Base-by-base conservation (phyloP, 306 rosid species). In the Calophaca sinica region DNA sequence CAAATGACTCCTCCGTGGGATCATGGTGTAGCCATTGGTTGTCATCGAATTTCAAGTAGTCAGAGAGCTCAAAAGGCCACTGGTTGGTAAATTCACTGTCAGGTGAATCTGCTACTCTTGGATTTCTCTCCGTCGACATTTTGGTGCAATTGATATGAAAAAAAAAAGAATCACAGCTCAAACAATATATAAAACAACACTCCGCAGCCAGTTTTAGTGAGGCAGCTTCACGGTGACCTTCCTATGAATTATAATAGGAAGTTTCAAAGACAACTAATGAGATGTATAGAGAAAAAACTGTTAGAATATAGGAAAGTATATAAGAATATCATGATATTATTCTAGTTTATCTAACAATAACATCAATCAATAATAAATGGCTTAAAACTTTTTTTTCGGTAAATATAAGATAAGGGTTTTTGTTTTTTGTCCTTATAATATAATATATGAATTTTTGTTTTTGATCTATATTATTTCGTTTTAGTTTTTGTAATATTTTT, bases 161-260 rank as follows among this genome's bases (percentile, higher is more conserved):
- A 50, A 73, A 59, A 26, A 54, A 51, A 57, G 14, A 59, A 72
- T 67, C 59, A 68, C 15, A 11, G 50, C 38, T 9, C 33, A 69
- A 6, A 4, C 36, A 13, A 82, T 82, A 84, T 82, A 81, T 62
- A 77, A 61, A 57, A 61, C 51, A 14, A n/a, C 4, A 1, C 59
- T 10, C 32, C 54, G 78, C 45, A 54, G 77, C 41, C 42, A 2
- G 73, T 41, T 60, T 53, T 67, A 15, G 57, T 28, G 14, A 83
- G 88, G 91, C n/a, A 54, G 87, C 80, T 91, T 88, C 92, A 73
- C 51, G 59, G 83, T 66, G 75, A 87, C 59, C 85, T 91, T 91
- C 96, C 93, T 83, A 26, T 0, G 81, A 55, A 80, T 59, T 4
- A 39, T 38, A 33, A 32, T 39, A 75, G 89, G 94, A 94, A 91